Conservation (phyloP, 441 rosid genomes). For the Raphanus hybrid region DNA sequence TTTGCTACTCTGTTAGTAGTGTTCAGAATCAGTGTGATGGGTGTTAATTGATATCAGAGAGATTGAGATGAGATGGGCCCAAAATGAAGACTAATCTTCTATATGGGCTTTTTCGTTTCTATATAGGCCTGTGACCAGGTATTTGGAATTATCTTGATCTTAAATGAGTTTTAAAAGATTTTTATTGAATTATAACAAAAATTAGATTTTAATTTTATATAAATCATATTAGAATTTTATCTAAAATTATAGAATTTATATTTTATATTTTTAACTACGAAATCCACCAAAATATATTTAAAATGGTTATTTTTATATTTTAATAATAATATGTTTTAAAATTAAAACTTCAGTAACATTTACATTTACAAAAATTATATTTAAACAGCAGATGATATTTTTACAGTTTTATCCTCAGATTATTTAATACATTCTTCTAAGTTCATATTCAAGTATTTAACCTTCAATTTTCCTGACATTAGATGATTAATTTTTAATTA, state of each 20-base stretch:
- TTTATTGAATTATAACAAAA: background rate
- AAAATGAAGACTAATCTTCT: slow-evolving; percentile 3
- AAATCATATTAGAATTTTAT: background rate
- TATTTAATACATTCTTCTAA: too few species aligned
- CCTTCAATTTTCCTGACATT: too few species aligned
- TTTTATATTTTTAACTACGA: background rate
- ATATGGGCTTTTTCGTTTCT: slow-evolving; percentile 10
- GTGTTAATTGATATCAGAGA: background rate
- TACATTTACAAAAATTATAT: too few species aligned
- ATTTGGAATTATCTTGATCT: background rate
- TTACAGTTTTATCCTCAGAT: too few species aligned
- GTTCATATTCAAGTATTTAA: too few species aligned
- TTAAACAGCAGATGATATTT: too few species aligned
- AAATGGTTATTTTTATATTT: background rate
- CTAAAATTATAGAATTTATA: background rate
- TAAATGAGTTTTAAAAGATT: background rate
- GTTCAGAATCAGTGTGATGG: slow-evolving; percentile 9
- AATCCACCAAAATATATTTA: background rate
- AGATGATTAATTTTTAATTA: background rate
- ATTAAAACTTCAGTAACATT: background rate
- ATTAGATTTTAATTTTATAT: background rate
- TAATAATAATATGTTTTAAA: background rate
- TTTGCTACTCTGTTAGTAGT: slow-evolving; percentile 5
- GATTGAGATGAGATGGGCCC: slow-evolving; percentile 25
- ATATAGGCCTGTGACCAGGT: background rate